Conservation (phyloP, 176 grass and related monocot species). For the Metroxylon sagu region DNA sequence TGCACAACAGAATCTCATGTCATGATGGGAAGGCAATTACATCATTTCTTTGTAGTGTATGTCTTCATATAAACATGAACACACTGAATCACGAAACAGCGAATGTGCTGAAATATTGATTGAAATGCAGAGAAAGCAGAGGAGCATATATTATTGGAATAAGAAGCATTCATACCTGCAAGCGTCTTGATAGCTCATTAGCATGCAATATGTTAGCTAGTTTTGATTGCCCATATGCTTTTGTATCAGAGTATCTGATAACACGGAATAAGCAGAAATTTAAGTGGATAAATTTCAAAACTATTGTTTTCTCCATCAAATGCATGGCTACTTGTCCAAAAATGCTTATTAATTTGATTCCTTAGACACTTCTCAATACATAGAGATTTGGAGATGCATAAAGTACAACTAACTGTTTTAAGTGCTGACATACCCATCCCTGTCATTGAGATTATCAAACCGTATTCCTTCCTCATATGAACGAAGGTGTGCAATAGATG, state of each 20-base stretch:
- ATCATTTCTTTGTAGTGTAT: too few relatives aligned
- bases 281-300: background rate
- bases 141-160: background rate
- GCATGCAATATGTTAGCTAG: constrained; percentile 86
- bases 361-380: too few relatives aligned
- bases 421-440: constrained; percentile 38
- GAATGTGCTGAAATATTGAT: background rate
- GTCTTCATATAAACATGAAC: too few relatives aligned
- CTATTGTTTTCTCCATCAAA: too few relatives aligned
- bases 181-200: constrained; percentile 66
- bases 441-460: constrained; percentile 58
- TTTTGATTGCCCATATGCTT: constrained; percentile 92
- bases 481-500: constrained; percentile 74
- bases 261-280: constrained; percentile 17
- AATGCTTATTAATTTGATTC: too few relatives aligned
- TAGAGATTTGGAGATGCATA: too few relatives aligned
- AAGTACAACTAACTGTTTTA: too few relatives aligned
- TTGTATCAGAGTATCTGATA: constrained; percentile 77
- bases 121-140: background rate
- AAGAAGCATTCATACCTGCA: constrained; percentile 42
- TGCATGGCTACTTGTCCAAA: too few relatives aligned
- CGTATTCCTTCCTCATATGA: constrained; percentile 66
- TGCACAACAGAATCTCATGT: too few relatives aligned
- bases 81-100: too few relatives aligned
- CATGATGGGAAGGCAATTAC: too few relatives aligned